Conservation (phyloP, 352 stramenopile species). For the Globisporangium okanoganense region DNA sequence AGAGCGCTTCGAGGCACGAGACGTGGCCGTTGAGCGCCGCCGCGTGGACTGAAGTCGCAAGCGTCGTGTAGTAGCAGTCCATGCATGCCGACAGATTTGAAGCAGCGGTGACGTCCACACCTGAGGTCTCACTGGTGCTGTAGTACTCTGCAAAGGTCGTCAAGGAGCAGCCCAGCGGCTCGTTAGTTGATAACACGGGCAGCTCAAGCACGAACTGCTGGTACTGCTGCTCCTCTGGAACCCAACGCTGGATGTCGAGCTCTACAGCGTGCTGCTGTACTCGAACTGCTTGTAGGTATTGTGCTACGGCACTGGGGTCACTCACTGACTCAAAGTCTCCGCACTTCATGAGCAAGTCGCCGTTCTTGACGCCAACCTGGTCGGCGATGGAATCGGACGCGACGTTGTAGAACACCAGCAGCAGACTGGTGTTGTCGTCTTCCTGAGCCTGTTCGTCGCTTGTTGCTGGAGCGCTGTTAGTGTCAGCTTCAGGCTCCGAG, state of each 20-base stretch:
- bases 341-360: slow-evolving; percentile 44
- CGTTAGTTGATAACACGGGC: neutral
- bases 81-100: slow-evolving; percentile 22
- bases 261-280: slow-evolving; percentile 16
- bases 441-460: neutral
- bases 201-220: slow-evolving; percentile 24
- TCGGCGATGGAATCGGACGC: slow-evolving; percentile 22
- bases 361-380: slow-evolving; percentile 31
- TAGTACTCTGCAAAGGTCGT: slow-evolving; percentile 59
- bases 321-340: slow-evolving; percentile 21
- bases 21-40: slow-evolving; percentile 53
- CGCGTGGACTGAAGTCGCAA: slow-evolving; percentile 51
- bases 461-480: neutral
- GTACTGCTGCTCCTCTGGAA: slow-evolving; percentile 40
- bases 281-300: slow-evolving; percentile 14
- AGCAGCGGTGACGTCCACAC: neutral
- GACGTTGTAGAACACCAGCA: slow-evolving; percentile 48
- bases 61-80: slow-evolving; percentile 54
- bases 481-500: neutral
- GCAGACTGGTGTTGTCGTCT: slow-evolving; percentile 4
- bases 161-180: slow-evolving; percentile 39
- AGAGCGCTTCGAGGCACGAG: slow-evolving; percentile 37
- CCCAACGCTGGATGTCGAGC: slow-evolving; percentile 48
- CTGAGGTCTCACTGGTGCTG: slow-evolving; percentile 15
- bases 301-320: slow-evolving; percentile 16